phyloP scores from a whole-genome alignment of 371 early-diverging fungal species.

The Capillidium heterosporum region DNA sequence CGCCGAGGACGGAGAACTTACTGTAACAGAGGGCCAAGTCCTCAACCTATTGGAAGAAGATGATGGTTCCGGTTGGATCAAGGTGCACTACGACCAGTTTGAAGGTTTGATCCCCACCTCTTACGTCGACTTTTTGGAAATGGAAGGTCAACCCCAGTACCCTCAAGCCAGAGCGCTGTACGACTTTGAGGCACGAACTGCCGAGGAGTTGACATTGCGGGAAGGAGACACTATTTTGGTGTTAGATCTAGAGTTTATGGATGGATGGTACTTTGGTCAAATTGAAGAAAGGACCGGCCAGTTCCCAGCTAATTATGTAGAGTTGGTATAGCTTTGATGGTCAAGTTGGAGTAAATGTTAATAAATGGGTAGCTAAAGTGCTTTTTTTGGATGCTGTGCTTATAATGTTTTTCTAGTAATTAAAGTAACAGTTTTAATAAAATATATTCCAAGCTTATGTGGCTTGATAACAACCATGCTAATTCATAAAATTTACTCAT shows the following conservation, averaged over 20 bases:
- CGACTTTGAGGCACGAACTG: conserved; percentile 48
- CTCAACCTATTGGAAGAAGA: background rate
- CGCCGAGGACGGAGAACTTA: background rate
- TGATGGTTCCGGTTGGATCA: conserved; percentile 60
- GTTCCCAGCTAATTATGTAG: conserved; percentile 70
- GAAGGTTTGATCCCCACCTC: conserved; percentile 52
- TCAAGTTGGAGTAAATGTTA: too few species aligned
- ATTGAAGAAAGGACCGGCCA: conserved; percentile 46
- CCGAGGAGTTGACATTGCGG: conserved; percentile 48
- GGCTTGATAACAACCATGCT: too few species aligned
- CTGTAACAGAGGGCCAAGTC: background rate
- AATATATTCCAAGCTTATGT: too few species aligned
- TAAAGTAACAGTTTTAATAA: too few species aligned
- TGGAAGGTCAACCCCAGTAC: background rate
- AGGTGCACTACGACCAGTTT: conserved; percentile 20
- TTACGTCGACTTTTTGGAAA: conserved; percentile 19
- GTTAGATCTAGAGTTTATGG: conserved; percentile 36
- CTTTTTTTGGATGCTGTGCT: too few species aligned
- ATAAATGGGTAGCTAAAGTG: too few species aligned
- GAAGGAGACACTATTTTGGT: conserved; percentile 47
- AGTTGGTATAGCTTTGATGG: conserved; percentile 6
- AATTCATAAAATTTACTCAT: too few species aligned
- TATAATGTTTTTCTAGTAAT: too few species aligned
- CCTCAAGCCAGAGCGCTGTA: conserved; percentile 45
- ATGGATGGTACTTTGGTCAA: conserved; percentile 39